phyloP scores from a whole-genome alignment of 192 early-diverging fungal genomes.

The Coemansia sp. region DNA sequence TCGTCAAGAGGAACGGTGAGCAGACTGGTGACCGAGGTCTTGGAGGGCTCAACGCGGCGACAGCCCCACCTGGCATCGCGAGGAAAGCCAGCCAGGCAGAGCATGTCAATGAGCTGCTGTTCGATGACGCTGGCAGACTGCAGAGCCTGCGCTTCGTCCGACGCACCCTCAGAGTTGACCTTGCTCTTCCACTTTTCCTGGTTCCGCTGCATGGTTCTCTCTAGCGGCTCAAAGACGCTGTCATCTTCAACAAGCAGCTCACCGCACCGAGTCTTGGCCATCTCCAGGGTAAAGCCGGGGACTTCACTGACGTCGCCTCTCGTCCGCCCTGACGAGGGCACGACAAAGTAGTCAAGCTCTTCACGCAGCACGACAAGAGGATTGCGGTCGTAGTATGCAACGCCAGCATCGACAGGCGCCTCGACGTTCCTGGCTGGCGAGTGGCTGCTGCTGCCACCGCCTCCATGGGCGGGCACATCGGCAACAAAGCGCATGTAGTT shows the following conservation, averaged over 20 bases:
- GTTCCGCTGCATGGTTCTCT: slow-evolving; percentile 71
- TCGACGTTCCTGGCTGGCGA: slow-evolving; percentile 10
- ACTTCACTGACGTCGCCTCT: slow-evolving; percentile 50
- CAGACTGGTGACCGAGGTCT: slow-evolving; percentile 70
- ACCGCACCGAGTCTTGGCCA: slow-evolving; percentile 67
- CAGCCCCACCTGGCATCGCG: slow-evolving; percentile 74
- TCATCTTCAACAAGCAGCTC: slow-evolving; percentile 66
- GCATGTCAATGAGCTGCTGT: slow-evolving; percentile 83
- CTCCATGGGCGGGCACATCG: slow-evolving; percentile 10
- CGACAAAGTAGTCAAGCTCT: slow-evolving; percentile 78
- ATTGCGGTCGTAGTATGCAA: slow-evolving; percentile 59
- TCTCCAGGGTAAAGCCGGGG: slow-evolving; percentile 47
- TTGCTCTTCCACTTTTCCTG: slow-evolving; percentile 47
- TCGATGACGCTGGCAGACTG: slow-evolving; percentile 57
- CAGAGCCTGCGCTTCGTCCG: slow-evolving; percentile 50
- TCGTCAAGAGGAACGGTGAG: slow-evolving; percentile 71
- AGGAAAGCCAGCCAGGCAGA: slow-evolving; percentile 77
- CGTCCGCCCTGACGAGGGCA: slow-evolving; percentile 45
- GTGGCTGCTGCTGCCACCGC: background rate
- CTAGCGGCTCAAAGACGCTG: slow-evolving; percentile 75
- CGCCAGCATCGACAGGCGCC: slow-evolving; percentile 11
- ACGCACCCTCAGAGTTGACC: slow-evolving; percentile 42
- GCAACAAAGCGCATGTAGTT: slow-evolving; percentile 58
- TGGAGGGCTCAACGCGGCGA: slow-evolving; percentile 69
- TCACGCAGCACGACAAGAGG: slow-evolving; percentile 78